Evolutionary conservation across 2,329 filamentous ascomycete species (phyloP).

Genomic region (Acrodontium crateriforme): DNA sequence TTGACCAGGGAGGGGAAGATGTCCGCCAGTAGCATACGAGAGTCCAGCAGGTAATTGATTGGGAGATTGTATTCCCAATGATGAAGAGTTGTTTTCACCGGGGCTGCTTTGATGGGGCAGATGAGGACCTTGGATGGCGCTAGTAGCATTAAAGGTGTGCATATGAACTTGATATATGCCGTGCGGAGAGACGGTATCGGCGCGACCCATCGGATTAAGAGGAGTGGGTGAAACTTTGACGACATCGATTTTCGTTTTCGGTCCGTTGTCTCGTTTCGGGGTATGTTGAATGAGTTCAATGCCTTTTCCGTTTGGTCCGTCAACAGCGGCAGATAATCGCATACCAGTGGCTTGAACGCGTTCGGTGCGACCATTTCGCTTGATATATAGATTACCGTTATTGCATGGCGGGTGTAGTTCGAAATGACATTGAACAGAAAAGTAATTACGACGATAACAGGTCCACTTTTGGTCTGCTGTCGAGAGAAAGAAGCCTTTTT

Average conservation of each 20-base stretch:
- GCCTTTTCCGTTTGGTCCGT: slow-evolving; percentile 57
- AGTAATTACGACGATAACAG: slow-evolving; percentile 85
- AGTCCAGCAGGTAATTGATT: slow-evolving; percentile 4
- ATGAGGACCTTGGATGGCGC: slow-evolving; percentile 23
- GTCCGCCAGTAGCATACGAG: slow-evolving; percentile 7
- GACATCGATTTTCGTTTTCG: slow-evolving; percentile 59
- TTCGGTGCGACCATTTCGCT: slow-evolving; percentile 31
- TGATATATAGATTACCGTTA: slow-evolving; percentile 44
- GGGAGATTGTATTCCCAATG: slow-evolving; percentile 5
- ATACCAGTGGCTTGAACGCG: slow-evolving; percentile 65
- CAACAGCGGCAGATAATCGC: slow-evolving; percentile 70
- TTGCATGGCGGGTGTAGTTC: slow-evolving; percentile 49
- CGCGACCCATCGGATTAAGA: slow-evolving; percentile 18
- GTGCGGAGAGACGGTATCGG: slow-evolving; percentile 24
- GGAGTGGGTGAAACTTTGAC: slow-evolving; percentile 51
- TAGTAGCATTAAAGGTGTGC: slow-evolving; percentile 25
- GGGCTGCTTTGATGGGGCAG: slow-evolving; percentile 27
- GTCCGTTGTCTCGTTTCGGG: slow-evolving; percentile 80
- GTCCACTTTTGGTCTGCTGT: slow-evolving; percentile 68
- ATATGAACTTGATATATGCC: slow-evolving; percentile 21
- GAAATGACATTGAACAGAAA: slow-evolving; percentile 71
- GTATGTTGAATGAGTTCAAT: slow-evolving; percentile 85
- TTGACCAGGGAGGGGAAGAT: slow-evolving; percentile 15
- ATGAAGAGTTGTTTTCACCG: slow-evolving; percentile 8
- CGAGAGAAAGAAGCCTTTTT: slow-evolving; percentile 73